These are phyloP conservation scores for Thelephora aurantiotincta DNA, from an alignment of 768 basidiomycete species.

Conservation along the genomic window DNA sequence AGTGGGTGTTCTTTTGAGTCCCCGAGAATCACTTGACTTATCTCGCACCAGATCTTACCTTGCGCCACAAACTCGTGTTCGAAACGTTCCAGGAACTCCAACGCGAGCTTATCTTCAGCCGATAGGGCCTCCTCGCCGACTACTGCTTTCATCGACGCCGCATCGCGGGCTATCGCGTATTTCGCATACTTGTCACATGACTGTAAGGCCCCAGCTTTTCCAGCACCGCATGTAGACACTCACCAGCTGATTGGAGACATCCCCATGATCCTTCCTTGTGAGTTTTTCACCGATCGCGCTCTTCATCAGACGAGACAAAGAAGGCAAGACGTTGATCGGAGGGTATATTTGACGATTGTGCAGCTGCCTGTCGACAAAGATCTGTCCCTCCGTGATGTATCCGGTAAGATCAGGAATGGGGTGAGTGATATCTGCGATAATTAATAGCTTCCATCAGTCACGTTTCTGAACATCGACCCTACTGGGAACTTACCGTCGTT, in stretches of 20 bases:
- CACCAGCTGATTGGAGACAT: constrained; percentile 97
- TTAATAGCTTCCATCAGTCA: neutral
- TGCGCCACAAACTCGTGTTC: constrained; percentile 96
- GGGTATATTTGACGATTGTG: constrained; percentile 97
- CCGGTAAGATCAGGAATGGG: constrained; percentile 99
- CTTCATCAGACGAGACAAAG: constrained; percentile 99
- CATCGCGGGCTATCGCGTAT: constrained; percentile 95
- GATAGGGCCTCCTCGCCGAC: constrained; percentile 97
- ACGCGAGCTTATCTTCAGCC: constrained; percentile 86
- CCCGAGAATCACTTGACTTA: neutral
- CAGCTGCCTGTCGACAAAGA: constrained; percentile 94
- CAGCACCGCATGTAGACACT: constrained; percentile 17
- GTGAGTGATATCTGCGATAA: constrained; percentile 85
- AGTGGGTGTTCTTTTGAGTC: neutral
- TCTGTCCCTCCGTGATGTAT: constrained; percentile 99
- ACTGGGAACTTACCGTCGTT: constrained; percentile 68
- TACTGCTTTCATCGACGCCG: constrained; percentile 97
- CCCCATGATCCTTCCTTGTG: constrained; percentile 96
- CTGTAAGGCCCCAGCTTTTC: constrained; percentile 1
- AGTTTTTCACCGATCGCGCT: constrained; percentile 96
- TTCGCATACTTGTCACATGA: constrained; percentile 65
- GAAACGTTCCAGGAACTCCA: constrained; percentile 97
- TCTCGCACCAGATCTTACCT: constrained; percentile 32
- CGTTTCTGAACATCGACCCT: constrained; percentile 4
- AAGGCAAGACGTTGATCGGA: constrained; percentile 97